Conservation (phyloP, 2,329 filamentous ascomycete genomes). For the Thielaviopsis euricoi region DNA sequence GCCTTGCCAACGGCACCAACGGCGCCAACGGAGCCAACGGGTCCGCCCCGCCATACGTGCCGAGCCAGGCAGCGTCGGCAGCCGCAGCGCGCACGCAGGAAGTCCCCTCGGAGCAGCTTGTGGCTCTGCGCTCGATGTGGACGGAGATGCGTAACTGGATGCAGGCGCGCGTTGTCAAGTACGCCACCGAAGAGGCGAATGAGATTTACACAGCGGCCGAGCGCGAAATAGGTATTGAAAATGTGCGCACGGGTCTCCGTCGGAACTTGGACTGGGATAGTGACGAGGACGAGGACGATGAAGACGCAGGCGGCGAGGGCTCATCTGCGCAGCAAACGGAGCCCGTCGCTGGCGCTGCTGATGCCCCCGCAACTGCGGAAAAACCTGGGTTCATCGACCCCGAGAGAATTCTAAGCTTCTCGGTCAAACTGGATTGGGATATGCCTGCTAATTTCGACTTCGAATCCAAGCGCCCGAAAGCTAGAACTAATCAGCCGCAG, state of each 20-base stretch:
- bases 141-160: constrained; percentile 26
- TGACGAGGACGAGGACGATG: constrained; percentile 42
- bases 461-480: constrained; percentile 15
- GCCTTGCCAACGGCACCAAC: constrained; percentile 20
- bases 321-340: constrained; percentile 13
- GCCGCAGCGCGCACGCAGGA: constrained; percentile 11
- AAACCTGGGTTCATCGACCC: constrained; percentile 23
- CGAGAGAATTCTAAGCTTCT: constrained; percentile 32
- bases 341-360: constrained; percentile 9
- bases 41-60: constrained; percentile 2
- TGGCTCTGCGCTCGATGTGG: constrained; percentile 40
- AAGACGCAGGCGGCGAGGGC: constrained; percentile 31
- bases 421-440: constrained; percentile 26
- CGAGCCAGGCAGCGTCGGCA: constrained; percentile 13
- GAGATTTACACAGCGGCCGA: constrained; percentile 60
- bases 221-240: constrained; percentile 45
- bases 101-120: constrained; percentile 29
- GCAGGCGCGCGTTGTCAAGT: constrained; percentile 23
- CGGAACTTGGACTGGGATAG: constrained; percentile 34
- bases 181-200: constrained; percentile 27
- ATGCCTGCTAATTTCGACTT: constrained; percentile 29
- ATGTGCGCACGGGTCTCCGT: constrained; percentile 54
- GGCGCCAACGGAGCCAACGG: constrained; percentile 7
- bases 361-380: constrained; percentile 16
- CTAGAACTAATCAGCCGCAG: neutral